Percentiles rank a stretch among this genome's conserved stretches.
phyloP scores from a whole-genome alignment of 192 early-diverging fungal genomes.

The Chytriomyces hyalinus region DNA sequence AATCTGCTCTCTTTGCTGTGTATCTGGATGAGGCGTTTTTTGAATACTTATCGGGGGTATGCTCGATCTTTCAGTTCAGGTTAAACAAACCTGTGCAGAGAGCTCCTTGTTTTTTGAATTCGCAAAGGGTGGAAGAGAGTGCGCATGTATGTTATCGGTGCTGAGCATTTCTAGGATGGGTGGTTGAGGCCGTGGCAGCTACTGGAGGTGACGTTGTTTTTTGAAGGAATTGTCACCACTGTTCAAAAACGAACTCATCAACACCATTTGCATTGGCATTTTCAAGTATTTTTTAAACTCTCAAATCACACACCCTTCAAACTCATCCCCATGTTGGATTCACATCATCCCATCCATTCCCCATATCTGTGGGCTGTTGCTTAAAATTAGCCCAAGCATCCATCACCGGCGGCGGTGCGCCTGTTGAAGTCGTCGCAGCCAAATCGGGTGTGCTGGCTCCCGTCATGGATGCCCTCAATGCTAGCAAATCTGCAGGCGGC shows the following conservation, averaged over 20 bases:
- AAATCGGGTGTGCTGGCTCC: neutral
- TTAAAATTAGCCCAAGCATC: slow-evolving; percentile 22
- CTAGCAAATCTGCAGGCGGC: slow-evolving; percentile 29
- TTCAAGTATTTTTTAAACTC: no score
- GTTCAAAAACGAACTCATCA: no score
- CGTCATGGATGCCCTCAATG: slow-evolving; percentile 21
- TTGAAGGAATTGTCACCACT: no score
- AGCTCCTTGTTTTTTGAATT: slow-evolving; percentile 57
- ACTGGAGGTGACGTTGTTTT: no score
- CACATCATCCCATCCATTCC: slow-evolving; percentile 35
- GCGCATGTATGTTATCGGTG: slow-evolving; percentile 50
- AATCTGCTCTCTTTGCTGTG: slow-evolving; percentile 46
- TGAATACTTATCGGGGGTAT: neutral
- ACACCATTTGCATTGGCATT: no score
- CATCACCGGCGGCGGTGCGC: neutral
- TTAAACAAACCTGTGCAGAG: neutral
- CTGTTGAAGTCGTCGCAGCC: neutral
- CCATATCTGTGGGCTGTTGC: neutral
- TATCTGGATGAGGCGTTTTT: slow-evolving; percentile 40
- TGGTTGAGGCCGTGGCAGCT: neutral
- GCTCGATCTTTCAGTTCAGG: neutral
- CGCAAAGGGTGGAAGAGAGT: slow-evolving; percentile 64
- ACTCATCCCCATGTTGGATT: slow-evolving; percentile 26
- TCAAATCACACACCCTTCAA: neutral
- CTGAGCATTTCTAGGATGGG: neutral